These are phyloP conservation scores for Paramecium caudatum DNA, from an alignment of 73 alveolate genomes.

Conservation along the genomic window DNA sequence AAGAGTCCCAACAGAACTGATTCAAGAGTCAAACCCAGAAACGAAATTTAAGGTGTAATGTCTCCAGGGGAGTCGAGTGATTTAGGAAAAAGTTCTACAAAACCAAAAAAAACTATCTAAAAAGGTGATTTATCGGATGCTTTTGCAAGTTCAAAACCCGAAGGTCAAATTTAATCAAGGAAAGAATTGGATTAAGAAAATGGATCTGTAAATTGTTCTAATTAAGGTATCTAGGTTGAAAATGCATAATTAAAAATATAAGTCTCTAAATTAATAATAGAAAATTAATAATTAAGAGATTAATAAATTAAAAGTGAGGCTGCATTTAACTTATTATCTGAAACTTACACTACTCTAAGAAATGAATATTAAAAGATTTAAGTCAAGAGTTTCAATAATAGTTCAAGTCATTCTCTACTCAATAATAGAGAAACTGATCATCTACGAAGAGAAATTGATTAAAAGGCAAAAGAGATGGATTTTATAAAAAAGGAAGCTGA, in stretches of 20 bases:
- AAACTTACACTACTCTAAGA: constrained; percentile 23
- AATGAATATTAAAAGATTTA: constrained; percentile 28
- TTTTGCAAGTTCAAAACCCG: constrained; percentile 28
- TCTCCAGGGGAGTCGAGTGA: constrained; percentile 3
- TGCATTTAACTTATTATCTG: constrained; percentile 41
- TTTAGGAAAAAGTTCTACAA: neutral
- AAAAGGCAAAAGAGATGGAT: constrained; percentile 17
- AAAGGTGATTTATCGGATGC: neutral
- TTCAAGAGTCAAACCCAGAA: constrained; percentile 4
- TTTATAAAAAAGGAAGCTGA: constrained; percentile 23
- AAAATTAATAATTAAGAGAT: constrained; percentile 4
- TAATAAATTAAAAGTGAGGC: constrained; percentile 32
- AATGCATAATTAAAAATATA: constrained; percentile 18
- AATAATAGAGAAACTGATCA: neutral
- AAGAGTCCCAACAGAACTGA: constrained; percentile 12
- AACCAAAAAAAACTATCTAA: neutral
- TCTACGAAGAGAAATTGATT: neutral
- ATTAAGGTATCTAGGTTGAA: neutral
- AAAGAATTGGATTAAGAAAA: neutral
- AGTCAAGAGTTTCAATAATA: constrained; percentile 1
- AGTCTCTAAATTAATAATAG: neutral
- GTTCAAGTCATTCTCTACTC: constrained; percentile 35
- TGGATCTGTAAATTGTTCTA: neutral
- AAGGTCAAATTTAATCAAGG: neutral
- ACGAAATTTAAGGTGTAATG: neutral